Base-by-base conservation (phyloP, 2,329 filamentous ascomycete genomes). In the Madurella fahalii region DNA sequence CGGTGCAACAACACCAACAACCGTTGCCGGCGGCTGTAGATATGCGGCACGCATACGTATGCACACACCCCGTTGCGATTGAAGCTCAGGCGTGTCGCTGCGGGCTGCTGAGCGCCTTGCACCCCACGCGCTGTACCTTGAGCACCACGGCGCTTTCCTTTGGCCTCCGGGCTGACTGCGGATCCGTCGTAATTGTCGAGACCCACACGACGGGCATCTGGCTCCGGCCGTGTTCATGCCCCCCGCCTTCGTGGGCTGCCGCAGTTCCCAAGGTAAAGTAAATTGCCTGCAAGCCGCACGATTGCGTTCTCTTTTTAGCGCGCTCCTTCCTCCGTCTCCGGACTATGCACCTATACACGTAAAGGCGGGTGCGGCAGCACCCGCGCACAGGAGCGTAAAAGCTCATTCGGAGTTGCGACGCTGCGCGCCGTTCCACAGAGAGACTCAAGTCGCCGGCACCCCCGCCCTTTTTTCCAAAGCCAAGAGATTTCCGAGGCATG, bases 141-240 rank as follows among this genome's bases (percentile, higher is more conserved):
- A 37, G 11, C 41, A 40, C 30, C 45, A 44, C 51, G 40, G 53
- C 47, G 49, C 53, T 52, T 51, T 57, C 31, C 50, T 43, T 57
- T 53, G 43, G 30, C 53, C 44, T 56, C 55, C 47, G 58, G 56
- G 30, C 42, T 57, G 54, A 40, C 46, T 46, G 46, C 54, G 51
- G 57, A 32, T 49, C 54, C 47, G 37, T 41, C 47, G 9, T 9
- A 34, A 37, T 39, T 20, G 15, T 25, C 32, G n/a, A 32, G 25
- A 50, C 41, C 53, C 48, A 40, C 52, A 20, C 32, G 5, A 31
- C n/a, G 18, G 18, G 9, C 18, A 4, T 8, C 20, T 44, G 42
- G 16, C 40, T 42, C 40, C 40, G 40, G 40, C 40, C 40, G 40
- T 42, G 17, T 42, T 42, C 17, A 15, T 12, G 34, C 13, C 34